Percentiles rank a stretch among this genome's conserved stretches.
Evolutionary conservation across 495 filamentous ascomycete genomes (phyloP).

Genomic region (Delitschia confertaspora): DNA sequence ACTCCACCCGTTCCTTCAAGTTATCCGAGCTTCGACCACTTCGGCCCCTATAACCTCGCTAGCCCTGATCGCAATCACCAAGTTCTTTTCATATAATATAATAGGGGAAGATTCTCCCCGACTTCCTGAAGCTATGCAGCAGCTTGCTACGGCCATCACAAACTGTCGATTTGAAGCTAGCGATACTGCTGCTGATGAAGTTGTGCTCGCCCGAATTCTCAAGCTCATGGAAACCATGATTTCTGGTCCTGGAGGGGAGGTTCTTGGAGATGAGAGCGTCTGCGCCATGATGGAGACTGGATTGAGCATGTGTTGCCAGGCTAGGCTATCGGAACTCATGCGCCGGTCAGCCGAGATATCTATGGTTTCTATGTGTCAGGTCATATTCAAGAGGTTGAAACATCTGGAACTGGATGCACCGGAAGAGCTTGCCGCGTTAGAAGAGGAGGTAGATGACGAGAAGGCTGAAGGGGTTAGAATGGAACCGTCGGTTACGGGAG

Average conservation of each 20-base stretch:
- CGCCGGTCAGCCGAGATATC: conserved; percentile 88
- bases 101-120: conserved; percentile 73
- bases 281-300: conserved; percentile 99
- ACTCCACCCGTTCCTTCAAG: conserved; percentile 91
- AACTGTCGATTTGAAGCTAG: conserved; percentile 97
- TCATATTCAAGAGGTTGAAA: conserved; percentile 88
- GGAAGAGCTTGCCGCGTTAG: conserved; percentile 49
- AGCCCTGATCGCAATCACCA: conserved; percentile 89
- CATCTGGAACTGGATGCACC: conserved; percentile 65
- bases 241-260: conserved; percentile 79
- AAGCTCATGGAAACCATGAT: conserved; percentile 98
- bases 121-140: conserved; percentile 85
- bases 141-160: conserved; percentile 87
- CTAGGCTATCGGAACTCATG: conserved; percentile 81
- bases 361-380: conserved; percentile 98
- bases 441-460: conserved; percentile 48
- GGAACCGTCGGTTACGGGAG: conserved; percentile 77
- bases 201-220: conserved; percentile 84
- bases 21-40: conserved; percentile 92
- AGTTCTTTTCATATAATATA: conserved; percentile 92
- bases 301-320: conserved; percentile 93
- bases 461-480: conserved; percentile 69
- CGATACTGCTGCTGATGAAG: conserved; percentile 88
- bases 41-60: conserved; percentile 93
- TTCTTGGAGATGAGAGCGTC: conserved; percentile 87